Percentiles rank a stretch among this genome's conserved stretches.
Conservation (phyloP, 2,329 filamentous ascomycete species). For the Aspergillus eucalypticola region DNA sequence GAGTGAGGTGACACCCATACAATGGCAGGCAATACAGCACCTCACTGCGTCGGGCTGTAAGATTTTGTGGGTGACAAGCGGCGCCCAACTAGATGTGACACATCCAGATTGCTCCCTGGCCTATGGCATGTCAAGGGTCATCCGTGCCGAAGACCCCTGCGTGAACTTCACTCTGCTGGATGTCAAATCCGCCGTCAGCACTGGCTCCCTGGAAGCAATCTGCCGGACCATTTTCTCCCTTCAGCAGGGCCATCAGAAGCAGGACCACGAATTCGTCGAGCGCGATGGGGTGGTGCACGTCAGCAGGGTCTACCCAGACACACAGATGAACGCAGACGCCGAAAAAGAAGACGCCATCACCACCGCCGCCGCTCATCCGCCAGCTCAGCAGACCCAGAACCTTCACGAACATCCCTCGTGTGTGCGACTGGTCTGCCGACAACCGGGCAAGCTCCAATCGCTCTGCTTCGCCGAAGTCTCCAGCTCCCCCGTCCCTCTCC, state of each 20-base stretch:
- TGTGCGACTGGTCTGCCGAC: slow-evolving; percentile 7
- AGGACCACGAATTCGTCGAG: slow-evolving; percentile 14
- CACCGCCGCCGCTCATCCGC: not conserved
- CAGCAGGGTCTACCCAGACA: slow-evolving; percentile 9
- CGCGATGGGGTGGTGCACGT: slow-evolving; percentile 14
- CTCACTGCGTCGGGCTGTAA: not conserved
- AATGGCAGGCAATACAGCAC: not conserved
- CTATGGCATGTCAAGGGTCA: slow-evolving; percentile 7
- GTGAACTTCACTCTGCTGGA: slow-evolving; percentile 10
- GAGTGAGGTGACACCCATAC: not conserved
- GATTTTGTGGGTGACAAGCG: slow-evolving; percentile 13
- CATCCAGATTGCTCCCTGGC: slow-evolving; percentile 10
- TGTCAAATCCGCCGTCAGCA: not conserved
- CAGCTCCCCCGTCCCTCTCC: not conserved
- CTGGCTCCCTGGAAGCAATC: not conserved
- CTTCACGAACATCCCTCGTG: not conserved
- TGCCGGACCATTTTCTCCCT: not conserved
- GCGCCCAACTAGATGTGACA: not conserved
- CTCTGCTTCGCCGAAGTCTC: slow-evolving; percentile 12
- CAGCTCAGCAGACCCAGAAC: too few relatives aligned
- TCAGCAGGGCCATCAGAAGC: too few relatives aligned
- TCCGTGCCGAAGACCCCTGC: slow-evolving; percentile 12
- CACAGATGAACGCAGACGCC: not conserved
- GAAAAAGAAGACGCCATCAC: not conserved
- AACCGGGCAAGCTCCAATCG: slow-evolving; percentile 12